These are phyloP conservation scores for Aspergillus taichungensis DNA, from an alignment of 495 filamentous ascomycete species.

Conservation along the genomic window DNA sequence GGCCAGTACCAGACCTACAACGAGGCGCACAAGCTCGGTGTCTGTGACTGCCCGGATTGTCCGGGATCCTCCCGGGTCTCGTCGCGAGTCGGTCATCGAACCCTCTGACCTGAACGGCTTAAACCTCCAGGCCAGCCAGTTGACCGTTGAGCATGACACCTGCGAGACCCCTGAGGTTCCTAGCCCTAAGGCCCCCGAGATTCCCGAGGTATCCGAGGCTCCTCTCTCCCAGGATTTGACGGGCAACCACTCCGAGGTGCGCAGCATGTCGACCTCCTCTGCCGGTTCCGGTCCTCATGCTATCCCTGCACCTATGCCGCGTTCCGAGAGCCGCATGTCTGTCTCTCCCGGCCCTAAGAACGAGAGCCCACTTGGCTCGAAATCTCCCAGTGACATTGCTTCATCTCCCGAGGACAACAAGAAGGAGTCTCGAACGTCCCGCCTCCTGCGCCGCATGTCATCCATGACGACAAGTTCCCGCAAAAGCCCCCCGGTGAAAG, in stretches of 20 bases:
- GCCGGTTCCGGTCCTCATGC: slow-evolving; percentile 20
- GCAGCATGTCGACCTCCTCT: slow-evolving; percentile 30
- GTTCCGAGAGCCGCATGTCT: slow-evolving; percentile 30
- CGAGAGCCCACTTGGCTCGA: slow-evolving; percentile 25
- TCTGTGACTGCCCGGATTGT: slow-evolving; percentile 76
- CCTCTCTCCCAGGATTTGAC: slow-evolving; percentile 11
- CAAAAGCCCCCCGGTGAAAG: slow-evolving; percentile 53
- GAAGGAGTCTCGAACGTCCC: slow-evolving; percentile 57
- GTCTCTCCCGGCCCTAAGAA: slow-evolving; percentile 29
- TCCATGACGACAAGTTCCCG: slow-evolving; percentile 53
- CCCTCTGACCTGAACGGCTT: slow-evolving; percentile 39
- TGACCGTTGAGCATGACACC: slow-evolving; percentile 61
- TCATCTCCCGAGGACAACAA: slow-evolving; percentile 46
- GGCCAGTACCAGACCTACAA: slow-evolving; percentile 13
- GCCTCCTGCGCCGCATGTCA: slow-evolving; percentile 75
- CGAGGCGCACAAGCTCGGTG: slow-evolving; percentile 47
- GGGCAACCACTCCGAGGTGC: slow-evolving; percentile 14
- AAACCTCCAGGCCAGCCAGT: slow-evolving; percentile 60
- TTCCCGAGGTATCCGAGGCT: slow-evolving; percentile 17
- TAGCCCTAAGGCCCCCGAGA: too few relatives aligned
- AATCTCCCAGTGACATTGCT: slow-evolving; percentile 33
- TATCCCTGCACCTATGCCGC: slow-evolving; percentile 13
- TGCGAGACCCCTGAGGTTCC: slow-evolving; percentile 16
- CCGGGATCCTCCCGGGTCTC: slow-evolving; percentile 40
- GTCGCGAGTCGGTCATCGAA: slow-evolving; percentile 27